Percentiles rank a stretch among this genome's conserved stretches.
phyloP scores from a whole-genome alignment of 2,329 filamentous ascomycete genomes.

The Phoma sp. region DNA sequence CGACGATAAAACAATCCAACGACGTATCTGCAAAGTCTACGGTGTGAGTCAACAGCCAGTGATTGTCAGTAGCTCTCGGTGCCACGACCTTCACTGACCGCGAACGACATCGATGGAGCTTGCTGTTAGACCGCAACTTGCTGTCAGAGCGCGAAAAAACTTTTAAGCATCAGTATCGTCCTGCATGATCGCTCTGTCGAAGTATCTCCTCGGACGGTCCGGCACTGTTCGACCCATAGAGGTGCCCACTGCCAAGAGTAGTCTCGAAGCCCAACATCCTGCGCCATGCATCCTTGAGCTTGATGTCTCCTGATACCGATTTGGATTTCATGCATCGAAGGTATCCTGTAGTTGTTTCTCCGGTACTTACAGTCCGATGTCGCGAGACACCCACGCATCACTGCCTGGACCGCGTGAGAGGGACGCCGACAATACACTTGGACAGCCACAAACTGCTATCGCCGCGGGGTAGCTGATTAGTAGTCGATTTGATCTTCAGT shows the following conservation, averaged over 20 bases:
- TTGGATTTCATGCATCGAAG: background rate
- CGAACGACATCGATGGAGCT: too few relatives aligned
- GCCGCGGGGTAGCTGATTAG: background rate
- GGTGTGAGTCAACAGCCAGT: too few relatives aligned
- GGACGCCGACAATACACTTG: background rate
- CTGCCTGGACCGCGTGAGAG: slow-evolving; percentile 6
- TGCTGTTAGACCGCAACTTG: too few relatives aligned
- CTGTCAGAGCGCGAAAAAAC: too few relatives aligned
- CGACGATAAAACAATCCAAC: too few relatives aligned
- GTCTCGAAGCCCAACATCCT: slow-evolving; percentile 1
- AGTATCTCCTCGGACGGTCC: slow-evolving; percentile 10
- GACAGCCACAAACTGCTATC: slow-evolving; percentile 9
- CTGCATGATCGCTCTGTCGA: background rate
- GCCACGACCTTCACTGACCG: too few relatives aligned
- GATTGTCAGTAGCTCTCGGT: too few relatives aligned
- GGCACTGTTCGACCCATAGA: slow-evolving; percentile 3
- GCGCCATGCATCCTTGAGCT: slow-evolving; percentile 5
- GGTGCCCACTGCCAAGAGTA: slow-evolving; percentile 14
- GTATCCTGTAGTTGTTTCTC: slow-evolving; percentile 13
- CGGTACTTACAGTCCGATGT: slow-evolving; percentile 20
- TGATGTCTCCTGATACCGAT: background rate
- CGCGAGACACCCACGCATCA: slow-evolving; percentile 18
- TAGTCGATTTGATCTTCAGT: background rate
- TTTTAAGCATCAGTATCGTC: too few relatives aligned
- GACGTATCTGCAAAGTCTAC: too few relatives aligned